A percentile compares a stretch with the other conserved stretches of the same genome.
phyloP scores from a whole-genome alignment of 2,329 filamentous ascomycete species.

The Furcasterigmium furcatum region DNA sequence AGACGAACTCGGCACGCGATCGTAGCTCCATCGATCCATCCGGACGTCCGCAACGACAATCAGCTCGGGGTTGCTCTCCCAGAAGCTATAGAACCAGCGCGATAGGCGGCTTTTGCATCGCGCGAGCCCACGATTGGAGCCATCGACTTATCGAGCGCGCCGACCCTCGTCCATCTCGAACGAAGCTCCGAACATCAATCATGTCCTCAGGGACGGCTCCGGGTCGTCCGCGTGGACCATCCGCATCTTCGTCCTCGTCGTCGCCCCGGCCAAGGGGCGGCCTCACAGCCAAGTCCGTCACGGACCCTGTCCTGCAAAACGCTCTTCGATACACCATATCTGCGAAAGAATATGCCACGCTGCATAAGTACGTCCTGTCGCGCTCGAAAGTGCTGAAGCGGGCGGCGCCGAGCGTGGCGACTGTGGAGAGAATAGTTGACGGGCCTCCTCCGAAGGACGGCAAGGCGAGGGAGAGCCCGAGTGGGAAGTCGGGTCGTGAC shows the following conservation, averaged over 20 bases:
- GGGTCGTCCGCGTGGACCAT: constrained; percentile 1
- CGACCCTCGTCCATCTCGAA: no score
- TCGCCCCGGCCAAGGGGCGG: constrained; percentile 9
- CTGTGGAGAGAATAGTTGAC: constrained; percentile 46
- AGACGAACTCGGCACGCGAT: no score
- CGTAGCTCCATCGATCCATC: no score
- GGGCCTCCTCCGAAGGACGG: constrained; percentile 21
- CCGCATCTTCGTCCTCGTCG: constrained; percentile 10
- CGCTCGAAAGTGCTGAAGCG: constrained; percentile 58
- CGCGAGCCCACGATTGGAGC: no score
- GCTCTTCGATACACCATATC: constrained; percentile 83
- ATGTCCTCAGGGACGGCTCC: constrained; percentile 1
- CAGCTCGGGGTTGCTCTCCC: no score
- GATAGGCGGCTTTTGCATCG: no score
- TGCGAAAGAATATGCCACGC: constrained; percentile 77
- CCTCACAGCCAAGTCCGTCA: constrained; percentile 13
- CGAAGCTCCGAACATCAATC: no score
- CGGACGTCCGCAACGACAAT: no score
- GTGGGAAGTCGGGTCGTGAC: constrained; percentile 36
- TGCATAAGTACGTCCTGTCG: constrained; percentile 81
- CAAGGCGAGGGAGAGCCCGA: constrained; percentile 4
- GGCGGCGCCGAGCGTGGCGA: constrained; percentile 51
- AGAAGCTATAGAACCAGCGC: no score
- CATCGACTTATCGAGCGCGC: not conserved
- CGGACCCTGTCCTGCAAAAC: constrained; percentile 76